A percentile compares a stretch with the other conserved stretches of the same genome.
These are phyloP conservation scores for Apium graveolens DNA, from an alignment of 129 eudicot species.

Conservation along the genomic window DNA sequence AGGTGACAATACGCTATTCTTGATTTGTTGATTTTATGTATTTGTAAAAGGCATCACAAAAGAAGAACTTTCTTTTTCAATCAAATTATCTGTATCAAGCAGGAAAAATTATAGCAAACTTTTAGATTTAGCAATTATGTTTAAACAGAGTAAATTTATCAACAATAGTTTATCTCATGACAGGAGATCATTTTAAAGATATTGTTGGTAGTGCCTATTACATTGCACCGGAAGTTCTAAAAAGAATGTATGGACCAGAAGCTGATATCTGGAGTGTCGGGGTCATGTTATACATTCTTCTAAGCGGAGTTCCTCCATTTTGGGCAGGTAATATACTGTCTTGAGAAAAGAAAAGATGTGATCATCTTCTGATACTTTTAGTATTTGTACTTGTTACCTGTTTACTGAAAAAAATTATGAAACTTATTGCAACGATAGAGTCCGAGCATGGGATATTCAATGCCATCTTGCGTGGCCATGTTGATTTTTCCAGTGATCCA, in stretches of 20 bases:
- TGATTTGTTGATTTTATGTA: not conserved
- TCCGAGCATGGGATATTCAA: slow-evolving; percentile 80
- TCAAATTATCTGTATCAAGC: not conserved
- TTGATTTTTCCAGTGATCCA: slow-evolving; percentile 64
- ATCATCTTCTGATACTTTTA: not conserved
- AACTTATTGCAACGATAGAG: slow-evolving; percentile 30
- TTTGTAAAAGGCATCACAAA: not conserved
- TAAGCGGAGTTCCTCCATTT: slow-evolving; percentile 87
- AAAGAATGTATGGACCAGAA: slow-evolving; percentile 83
- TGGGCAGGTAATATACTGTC: slow-evolving; percentile 62
- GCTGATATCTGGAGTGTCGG: slow-evolving; percentile 92
- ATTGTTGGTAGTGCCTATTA: slow-evolving; percentile 92
- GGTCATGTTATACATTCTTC: slow-evolving; percentile 79
- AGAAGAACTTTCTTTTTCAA: no score
- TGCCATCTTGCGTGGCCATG: slow-evolving; percentile 64
- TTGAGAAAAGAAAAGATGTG: not conserved
- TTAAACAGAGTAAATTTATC: not conserved
- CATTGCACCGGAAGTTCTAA: slow-evolving; percentile 83
- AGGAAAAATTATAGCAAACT: not conserved
- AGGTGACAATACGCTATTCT: slow-evolving; percentile 24
- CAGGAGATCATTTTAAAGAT: slow-evolving; percentile 75
- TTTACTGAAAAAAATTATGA: not conserved
- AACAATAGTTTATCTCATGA: slow-evolving; percentile 6
- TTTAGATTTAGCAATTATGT: not conserved
- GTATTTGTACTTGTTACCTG: not conserved